Conservation (phyloP, 805 yeast genomes). For the Candida nanaspora region DNA sequence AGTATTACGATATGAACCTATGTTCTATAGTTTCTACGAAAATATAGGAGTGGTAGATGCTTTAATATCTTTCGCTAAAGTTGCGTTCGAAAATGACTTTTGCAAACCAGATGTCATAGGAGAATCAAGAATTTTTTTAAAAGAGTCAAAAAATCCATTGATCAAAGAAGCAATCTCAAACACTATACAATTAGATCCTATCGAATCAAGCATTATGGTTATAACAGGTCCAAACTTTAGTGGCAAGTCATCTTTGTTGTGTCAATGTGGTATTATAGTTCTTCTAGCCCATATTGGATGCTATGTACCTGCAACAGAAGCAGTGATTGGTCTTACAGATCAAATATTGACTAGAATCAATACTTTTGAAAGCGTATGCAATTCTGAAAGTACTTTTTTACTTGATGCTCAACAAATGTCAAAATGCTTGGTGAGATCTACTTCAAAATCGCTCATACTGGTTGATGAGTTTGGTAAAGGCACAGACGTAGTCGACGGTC, state of each 20-base stretch:
- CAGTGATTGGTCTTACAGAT: constrained; percentile 40
- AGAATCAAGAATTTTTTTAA: constrained; percentile 14
- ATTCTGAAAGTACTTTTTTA: constrained; percentile 41
- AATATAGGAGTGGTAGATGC: constrained; percentile 31
- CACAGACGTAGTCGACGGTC: constrained; percentile 39
- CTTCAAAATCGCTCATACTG: constrained; percentile 34
- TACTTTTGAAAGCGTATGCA: constrained; percentile 32
- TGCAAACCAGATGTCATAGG: constrained; percentile 26
- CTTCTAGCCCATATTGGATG: constrained; percentile 48
- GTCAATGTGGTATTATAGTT: constrained; percentile 41
- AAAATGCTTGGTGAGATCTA: constrained; percentile 30
- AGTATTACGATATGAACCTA: constrained; percentile 7
- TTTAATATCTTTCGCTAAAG: constrained; percentile 26
- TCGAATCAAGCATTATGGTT: constrained; percentile 21
- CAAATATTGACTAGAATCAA: constrained; percentile 32
- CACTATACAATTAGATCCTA: constrained; percentile 11
- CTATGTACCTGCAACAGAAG: constrained; percentile 43
- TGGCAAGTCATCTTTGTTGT: constrained; percentile 45
- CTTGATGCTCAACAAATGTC: constrained; percentile 34
- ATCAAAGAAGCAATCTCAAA: constrained; percentile 36
- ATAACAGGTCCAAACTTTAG: constrained; percentile 45
- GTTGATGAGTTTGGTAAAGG: constrained; percentile 53
- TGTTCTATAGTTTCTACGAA: constrained; percentile 14
- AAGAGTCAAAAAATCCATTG: constrained; percentile 40
- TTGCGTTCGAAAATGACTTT: constrained; percentile 21